Conservation (phyloP, 129 eudicot species). For the Sambucus nigra region DNA sequence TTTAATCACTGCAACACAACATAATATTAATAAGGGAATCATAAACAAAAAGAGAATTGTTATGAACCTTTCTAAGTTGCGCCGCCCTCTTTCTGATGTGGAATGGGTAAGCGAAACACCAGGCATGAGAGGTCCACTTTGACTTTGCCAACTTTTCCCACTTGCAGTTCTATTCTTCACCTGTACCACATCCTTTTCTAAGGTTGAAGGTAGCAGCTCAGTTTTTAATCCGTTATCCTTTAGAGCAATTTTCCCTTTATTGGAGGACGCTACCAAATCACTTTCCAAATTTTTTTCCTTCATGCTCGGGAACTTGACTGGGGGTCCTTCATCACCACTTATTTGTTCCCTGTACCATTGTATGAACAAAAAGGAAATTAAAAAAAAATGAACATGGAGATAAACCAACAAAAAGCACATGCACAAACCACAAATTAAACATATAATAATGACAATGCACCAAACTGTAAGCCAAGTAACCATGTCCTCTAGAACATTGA, state of each 20-base stretch:
- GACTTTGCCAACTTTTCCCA: slow-evolving; percentile 57
- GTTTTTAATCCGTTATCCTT: slow-evolving; percentile 30
- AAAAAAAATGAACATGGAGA: background rate
- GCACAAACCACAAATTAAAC: background rate
- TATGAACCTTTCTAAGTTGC: slow-evolving; percentile 55
- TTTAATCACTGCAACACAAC: background rate
- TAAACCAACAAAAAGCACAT: background rate
- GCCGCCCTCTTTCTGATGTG: slow-evolving; percentile 46
- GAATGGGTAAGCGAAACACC: slow-evolving; percentile 59
- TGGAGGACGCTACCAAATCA: slow-evolving; percentile 24
- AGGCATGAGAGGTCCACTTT: slow-evolving; percentile 86
- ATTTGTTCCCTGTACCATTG: slow-evolving; percentile 23
- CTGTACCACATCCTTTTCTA: slow-evolving; percentile 45
- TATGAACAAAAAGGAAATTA: background rate
- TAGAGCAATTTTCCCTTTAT: slow-evolving; percentile 23
- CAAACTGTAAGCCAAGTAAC: background rate
- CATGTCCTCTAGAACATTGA: too few species aligned
- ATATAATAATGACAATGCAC: background rate
- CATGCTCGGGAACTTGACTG: slow-evolving; percentile 29
- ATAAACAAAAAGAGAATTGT: background rate
- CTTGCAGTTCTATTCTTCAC: slow-evolving; percentile 39
- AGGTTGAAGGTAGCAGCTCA: slow-evolving; percentile 41
- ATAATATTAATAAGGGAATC: background rate
- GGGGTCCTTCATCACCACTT: slow-evolving; percentile 24
- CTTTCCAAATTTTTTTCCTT: slow-evolving; percentile 32